Conservation (phyloP, 805 yeast species). For the Candida tibetensis region DNA sequence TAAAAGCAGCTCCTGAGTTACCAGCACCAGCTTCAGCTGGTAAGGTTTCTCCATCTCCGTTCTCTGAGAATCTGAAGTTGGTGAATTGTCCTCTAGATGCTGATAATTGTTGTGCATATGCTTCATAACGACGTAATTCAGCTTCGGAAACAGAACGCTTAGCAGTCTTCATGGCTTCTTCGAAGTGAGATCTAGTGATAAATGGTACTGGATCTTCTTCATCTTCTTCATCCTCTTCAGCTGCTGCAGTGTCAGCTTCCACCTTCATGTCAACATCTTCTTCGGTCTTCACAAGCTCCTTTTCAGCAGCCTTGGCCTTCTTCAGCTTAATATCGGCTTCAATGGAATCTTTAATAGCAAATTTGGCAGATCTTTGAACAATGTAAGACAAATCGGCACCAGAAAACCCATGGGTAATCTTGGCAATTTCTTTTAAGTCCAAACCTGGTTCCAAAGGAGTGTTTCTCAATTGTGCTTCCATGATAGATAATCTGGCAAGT, state of each 20-base stretch:
- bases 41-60: slow-evolving; percentile 13
- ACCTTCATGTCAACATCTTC: slow-evolving; percentile 54
- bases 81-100: slow-evolving; percentile 94
- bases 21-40: slow-evolving; percentile 11
- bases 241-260: slow-evolving; percentile 36
- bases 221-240: slow-evolving; percentile 53
- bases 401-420: slow-evolving; percentile 94
- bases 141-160: slow-evolving; percentile 96
- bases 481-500: slow-evolving; percentile 86
- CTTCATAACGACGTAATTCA: slow-evolving; percentile 97
- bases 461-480: slow-evolving; percentile 95
- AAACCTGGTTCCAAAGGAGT: slow-evolving; percentile 98
- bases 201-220: slow-evolving; percentile 94
- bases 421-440: slow-evolving; percentile 83
- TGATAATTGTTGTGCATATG: slow-evolving; percentile 94
- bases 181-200: slow-evolving; percentile 90
- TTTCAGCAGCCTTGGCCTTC: slow-evolving; percentile 43
- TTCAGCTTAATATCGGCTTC: slow-evolving; percentile 58
- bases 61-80: slow-evolving; percentile 78
- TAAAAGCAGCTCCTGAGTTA: slow-evolving; percentile 41
- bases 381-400: slow-evolving; percentile 98
- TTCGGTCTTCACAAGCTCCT: slow-evolving; percentile 31
- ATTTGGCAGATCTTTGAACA: slow-evolving; percentile 98
- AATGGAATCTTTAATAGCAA: slow-evolving; percentile 96
- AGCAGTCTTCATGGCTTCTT: slow-evolving; percentile 99